Percentiles rank a stretch among this genome's conserved stretches.
Conservation (phyloP, 805 yeast genomes). For the Nadsonia fulvescens region DNA sequence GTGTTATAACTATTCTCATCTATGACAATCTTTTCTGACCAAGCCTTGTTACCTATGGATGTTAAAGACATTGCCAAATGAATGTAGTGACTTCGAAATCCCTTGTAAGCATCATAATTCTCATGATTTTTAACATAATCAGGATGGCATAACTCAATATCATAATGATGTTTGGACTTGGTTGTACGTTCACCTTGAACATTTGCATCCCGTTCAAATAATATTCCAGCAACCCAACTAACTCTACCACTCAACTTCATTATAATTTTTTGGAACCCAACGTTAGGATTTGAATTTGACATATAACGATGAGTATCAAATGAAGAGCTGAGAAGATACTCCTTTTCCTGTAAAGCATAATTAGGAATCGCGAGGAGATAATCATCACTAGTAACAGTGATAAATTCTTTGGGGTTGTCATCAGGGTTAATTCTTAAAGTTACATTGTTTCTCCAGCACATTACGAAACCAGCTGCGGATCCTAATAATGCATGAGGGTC, state of each 20-base stretch:
- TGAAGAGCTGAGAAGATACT: constrained; percentile 13
- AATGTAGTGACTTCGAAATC: constrained; percentile 66
- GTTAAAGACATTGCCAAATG: constrained; percentile 47
- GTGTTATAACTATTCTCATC: constrained; percentile 35
- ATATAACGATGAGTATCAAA: constrained; percentile 18
- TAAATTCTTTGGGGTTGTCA: constrained; percentile 50
- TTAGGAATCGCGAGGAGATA: constrained; percentile 64
- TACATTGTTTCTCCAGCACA: constrained; percentile 52
- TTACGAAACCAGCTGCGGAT: constrained; percentile 54
- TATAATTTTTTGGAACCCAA: constrained; percentile 26
- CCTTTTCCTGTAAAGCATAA: constrained; percentile 29
- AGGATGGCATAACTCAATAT: too few species aligned
- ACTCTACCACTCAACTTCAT: constrained; percentile 53
- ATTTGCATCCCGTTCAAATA: constrained; percentile 45
- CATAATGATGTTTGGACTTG: constrained; percentile 40
- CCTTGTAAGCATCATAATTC: constrained; percentile 61
- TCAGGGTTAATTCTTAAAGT: constrained; percentile 41
- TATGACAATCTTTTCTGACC: constrained; percentile 4
- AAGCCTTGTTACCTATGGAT: constrained; percentile 20
- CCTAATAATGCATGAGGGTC: constrained; percentile 63
- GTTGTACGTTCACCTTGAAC: constrained; percentile 27
- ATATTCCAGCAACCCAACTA: constrained; percentile 58
- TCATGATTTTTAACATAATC: constrained; percentile 25
- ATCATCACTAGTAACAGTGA: constrained; percentile 42
- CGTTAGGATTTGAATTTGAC: constrained; percentile 10